Evolutionary conservation across 495 filamentous ascomycete species (phyloP).

Genomic region (Aspergillus mulundensis): DNA sequence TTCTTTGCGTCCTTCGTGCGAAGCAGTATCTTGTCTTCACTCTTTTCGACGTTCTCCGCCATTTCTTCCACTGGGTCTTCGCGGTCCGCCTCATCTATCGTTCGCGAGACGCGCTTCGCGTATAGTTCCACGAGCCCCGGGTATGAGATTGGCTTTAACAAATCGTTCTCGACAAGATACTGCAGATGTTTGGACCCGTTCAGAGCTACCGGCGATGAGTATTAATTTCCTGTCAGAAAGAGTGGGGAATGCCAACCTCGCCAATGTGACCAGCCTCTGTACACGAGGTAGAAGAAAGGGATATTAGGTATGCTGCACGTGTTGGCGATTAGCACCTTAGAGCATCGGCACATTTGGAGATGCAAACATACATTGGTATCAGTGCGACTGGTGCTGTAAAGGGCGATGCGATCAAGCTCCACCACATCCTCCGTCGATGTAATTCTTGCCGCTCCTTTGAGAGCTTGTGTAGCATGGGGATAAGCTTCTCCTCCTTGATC

Average conservation of each 20-base stretch:
- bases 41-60: slow-evolving; percentile 40
- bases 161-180: slow-evolving; percentile 67
- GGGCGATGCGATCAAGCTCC: slow-evolving; percentile 78
- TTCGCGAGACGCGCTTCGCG: slow-evolving; percentile 37
- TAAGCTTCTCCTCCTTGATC: slow-evolving; percentile 58
- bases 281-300: slow-evolving; percentile 95
- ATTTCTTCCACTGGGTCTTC: slow-evolving; percentile 30
- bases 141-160: slow-evolving; percentile 61
- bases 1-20: slow-evolving; percentile 53
- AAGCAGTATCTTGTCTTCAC: slow-evolving; percentile 56
- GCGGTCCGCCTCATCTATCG: slow-evolving; percentile 15
- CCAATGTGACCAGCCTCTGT: slow-evolving; percentile 71
- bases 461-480: slow-evolving; percentile 57
- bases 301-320: slow-evolving; percentile 74
- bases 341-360: not conserved
- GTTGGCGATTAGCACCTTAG: slow-evolving; percentile 9
- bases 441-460: slow-evolving; percentile 73
- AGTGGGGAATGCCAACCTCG: slow-evolving; percentile 42
- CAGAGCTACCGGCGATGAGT: slow-evolving; percentile 46
- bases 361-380: slow-evolving; percentile 69
- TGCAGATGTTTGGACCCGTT: slow-evolving; percentile 80
- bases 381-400: slow-evolving; percentile 77
- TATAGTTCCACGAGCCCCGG: slow-evolving; percentile 71
- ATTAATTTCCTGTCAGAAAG: not conserved
- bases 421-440: slow-evolving; percentile 71